Evolutionary conservation across 768 basidiomycete genomes (phyloP).

Genomic region (Pisolithus sp.): DNA sequence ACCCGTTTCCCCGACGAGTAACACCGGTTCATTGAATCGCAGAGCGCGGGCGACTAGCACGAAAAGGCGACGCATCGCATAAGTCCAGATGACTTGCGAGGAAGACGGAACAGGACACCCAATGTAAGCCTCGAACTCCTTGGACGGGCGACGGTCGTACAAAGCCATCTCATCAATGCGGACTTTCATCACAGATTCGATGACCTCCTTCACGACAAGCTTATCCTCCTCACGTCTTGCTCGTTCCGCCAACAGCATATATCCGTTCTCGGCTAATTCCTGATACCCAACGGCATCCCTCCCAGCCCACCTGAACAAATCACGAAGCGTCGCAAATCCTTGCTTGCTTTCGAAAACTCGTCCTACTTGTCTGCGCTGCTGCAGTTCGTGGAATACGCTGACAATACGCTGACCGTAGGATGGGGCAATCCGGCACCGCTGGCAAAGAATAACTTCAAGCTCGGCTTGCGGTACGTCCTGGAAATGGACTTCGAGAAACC

Average conservation of each 20-base stretch:
- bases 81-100: conserved; percentile 79
- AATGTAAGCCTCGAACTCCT: conserved; percentile 42
- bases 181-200: conserved; percentile 87
- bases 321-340: conserved; percentile 92
- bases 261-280: conserved; percentile 91
- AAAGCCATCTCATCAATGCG: conserved; percentile 64
- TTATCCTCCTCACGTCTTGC: conserved; percentile 83
- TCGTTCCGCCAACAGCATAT: conserved; percentile 94
- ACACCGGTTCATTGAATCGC: conserved; percentile 86
- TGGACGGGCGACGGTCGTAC: conserved; percentile 50
- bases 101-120: conserved; percentile 46
- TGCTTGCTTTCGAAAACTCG: conserved; percentile 98
- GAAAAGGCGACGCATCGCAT: conserved; percentile 87
- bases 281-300: conserved; percentile 86
- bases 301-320: conserved; percentile 95
- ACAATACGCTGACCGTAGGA: conserved; percentile 91
- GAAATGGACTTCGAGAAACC: conserved; percentile 96
- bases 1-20: conserved; percentile 95
- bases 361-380: conserved; percentile 82
- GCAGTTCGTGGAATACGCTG: conserved; percentile 85
- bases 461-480: conserved; percentile 94
- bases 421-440: conserved; percentile 87
- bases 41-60: conserved; percentile 79
- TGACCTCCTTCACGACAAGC: conserved; percentile 81
- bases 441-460: conserved; percentile 88